phyloP scores from a whole-genome alignment of 2,329 filamentous ascomycete species.

The Colletotrichum gloeosporioides region DNA sequence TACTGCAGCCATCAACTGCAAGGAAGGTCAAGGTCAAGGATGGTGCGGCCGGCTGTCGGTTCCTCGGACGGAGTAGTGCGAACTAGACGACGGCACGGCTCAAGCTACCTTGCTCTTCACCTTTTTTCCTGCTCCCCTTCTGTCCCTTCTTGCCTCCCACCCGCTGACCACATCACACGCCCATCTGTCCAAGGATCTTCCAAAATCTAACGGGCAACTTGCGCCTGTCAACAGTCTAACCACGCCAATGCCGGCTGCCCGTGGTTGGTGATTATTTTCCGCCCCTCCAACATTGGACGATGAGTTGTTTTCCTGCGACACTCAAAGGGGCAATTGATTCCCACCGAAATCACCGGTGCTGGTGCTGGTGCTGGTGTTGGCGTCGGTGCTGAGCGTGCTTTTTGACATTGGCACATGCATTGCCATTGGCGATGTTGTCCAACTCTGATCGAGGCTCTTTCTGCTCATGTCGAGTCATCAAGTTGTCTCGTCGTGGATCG shows the following conservation, averaged over 20 bases:
- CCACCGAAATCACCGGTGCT: not conserved
- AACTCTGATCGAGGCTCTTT: not conserved
- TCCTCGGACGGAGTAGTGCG: slow-evolving; percentile 9
- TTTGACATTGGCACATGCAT: not conserved
- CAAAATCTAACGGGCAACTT: not conserved
- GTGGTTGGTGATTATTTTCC: not conserved
- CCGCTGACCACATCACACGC: slow-evolving; percentile 15
- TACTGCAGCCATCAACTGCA: not conserved
- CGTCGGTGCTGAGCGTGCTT: not conserved
- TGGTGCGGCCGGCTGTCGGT: slow-evolving; percentile 6
- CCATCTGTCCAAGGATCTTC: not conserved
- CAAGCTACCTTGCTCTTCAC: not conserved
- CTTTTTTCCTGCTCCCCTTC: not conserved
- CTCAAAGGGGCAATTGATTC: not conserved
- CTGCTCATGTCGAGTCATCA: not conserved
- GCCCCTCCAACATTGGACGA: slow-evolving; percentile 7
- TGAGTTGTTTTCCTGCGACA: not conserved
- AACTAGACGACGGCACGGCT: not conserved
- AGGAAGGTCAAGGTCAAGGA: not conserved
- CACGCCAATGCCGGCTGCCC: not conserved
- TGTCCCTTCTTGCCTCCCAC: not conserved
- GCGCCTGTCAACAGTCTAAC: slow-evolving; percentile 3
- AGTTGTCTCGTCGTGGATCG: not conserved
- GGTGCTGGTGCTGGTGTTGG: not conserved
- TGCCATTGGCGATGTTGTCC: not conserved